Base-by-base conservation (phyloP, 2,329 filamentous ascomycete species). In the Fusarium sp. region DNA sequence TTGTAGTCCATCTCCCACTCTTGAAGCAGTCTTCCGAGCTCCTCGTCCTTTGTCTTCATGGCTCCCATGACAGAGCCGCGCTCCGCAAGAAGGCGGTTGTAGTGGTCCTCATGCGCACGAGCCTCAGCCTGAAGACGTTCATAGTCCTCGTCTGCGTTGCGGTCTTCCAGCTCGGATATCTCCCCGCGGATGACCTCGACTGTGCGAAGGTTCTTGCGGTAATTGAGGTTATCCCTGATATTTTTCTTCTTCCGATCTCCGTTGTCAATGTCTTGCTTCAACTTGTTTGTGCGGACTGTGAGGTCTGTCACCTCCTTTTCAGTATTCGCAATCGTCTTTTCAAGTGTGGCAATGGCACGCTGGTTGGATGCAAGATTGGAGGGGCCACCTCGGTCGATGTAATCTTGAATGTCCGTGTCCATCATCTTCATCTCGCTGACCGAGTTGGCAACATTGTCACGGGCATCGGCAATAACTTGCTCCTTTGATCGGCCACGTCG, bases 1-100 rank as follows among this genome's bases (percentile, higher is more conserved):
- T 94, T 92, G 85, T 98, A 98, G 75, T 98, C 93, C 11, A 92
- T 91, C 57, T 97, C 89, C 89, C 92, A 99, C 76, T 98, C 94
- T 12, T 89, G 85, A 29, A 94, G 82, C n/a, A 95, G 86, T 64
- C 92, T 88, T 60, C 85, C 85, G 9, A 98, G 87, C 78, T 97
- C 92, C 66, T 93, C 89, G 79, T 98, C 95, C 80, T 97, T 97
- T 63, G 92, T 92, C 80, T 92, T 94, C 87, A 97, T 92, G 70
- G 91, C 87, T 44, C 94, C 95, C 85, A 93, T 91, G 71, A 96
- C 88, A 40, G 90, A 90, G 22, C 92, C 91, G 76, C 92, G 91
- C 74, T 95, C 89, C 1, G 93, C 94, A 62, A 91, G 87, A 57
- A 96, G 86, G 62, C 88, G 87, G 77, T 93, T 92, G 78, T 92